These are phyloP conservation scores for Pyricularia pennisetigena DNA, from an alignment of 2,329 filamentous ascomycete genomes.

Conservation along the genomic window DNA sequence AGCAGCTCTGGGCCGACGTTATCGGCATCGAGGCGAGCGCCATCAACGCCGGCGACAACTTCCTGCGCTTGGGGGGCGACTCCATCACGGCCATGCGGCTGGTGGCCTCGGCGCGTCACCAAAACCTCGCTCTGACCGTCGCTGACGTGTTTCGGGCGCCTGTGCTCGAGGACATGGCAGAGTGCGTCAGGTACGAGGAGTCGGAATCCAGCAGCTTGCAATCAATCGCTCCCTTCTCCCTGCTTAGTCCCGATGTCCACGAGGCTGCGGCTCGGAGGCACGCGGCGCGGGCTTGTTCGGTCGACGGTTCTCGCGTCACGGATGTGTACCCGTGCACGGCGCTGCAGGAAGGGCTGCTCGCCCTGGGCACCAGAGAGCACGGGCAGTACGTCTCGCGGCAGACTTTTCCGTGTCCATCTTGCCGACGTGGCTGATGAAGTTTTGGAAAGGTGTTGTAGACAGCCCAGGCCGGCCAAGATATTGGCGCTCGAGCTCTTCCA, in stretches of 20 bases:
- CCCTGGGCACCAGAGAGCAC: constrained; percentile 36
- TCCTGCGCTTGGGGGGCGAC: constrained; percentile 38
- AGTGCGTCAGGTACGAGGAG: constrained; percentile 9
- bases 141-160: constrained; percentile 29
- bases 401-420: background rate
- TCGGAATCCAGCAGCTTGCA: constrained; percentile 6
- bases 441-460: background rate
- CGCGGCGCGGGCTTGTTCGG: background rate
- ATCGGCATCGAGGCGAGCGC: constrained; percentile 20
- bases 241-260: background rate
- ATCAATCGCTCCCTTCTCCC: constrained; percentile 15
- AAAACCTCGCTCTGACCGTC: constrained; percentile 28
- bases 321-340: constrained; percentile 46
- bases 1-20: constrained; percentile 25
- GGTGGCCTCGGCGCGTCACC: constrained; percentile 28
- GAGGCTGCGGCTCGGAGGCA: constrained; percentile 8
- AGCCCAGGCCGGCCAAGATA: background rate
- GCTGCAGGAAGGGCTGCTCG: constrained; percentile 44
- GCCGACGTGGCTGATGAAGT: background rate
- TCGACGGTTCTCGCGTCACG: constrained; percentile 23
- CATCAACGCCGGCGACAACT: constrained; percentile 32
- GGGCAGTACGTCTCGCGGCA: constrained; percentile 41
- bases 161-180: constrained; percentile 13
- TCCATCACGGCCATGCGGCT: constrained; percentile 39
- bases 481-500: background rate